Evolutionary conservation across 768 basidiomycete genomes (phyloP).

Genomic region (Mycena galopus): DNA sequence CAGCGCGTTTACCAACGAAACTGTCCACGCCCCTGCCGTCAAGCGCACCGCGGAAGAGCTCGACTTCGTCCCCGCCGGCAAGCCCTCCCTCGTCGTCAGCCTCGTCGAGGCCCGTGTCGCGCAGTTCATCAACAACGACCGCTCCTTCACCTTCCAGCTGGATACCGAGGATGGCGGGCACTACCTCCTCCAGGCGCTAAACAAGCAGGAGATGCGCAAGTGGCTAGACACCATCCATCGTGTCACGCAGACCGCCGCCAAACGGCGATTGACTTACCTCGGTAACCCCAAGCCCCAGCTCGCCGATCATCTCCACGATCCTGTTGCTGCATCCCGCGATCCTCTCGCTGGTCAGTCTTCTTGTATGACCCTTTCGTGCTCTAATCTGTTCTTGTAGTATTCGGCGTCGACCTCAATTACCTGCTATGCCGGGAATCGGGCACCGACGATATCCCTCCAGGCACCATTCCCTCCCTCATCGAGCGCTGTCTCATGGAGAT

Average conservation of each 20-base stretch:
- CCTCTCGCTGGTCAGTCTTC: slow-evolving; percentile 78
- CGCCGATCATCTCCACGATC: slow-evolving; percentile 79
- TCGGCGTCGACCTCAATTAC: too few species aligned
- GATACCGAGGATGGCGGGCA: slow-evolving; percentile 91
- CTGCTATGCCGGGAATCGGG: too few species aligned
- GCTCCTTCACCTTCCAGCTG: slow-evolving; percentile 86
- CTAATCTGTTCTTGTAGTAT: too few species aligned
- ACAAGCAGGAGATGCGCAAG: slow-evolving; percentile 76
- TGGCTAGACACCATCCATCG: slow-evolving; percentile 85
- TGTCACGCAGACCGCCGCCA: slow-evolving; percentile 79
- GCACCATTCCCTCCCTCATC: too few species aligned
- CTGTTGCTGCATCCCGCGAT: slow-evolving; percentile 72
- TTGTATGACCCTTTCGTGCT: too few species aligned
- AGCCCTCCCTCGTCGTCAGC: slow-evolving; percentile 81
- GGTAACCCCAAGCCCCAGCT: slow-evolving; percentile 81
- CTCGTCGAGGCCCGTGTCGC: slow-evolving; percentile 79
- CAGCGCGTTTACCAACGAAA: slow-evolving; percentile 82
- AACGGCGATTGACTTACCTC: slow-evolving; percentile 84
- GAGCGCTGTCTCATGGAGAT: too few species aligned
- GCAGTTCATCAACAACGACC: slow-evolving; percentile 82
- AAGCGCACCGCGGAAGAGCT: slow-evolving; percentile 80
- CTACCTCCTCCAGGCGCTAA: slow-evolving; percentile 81
- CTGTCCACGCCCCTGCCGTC: slow-evolving; percentile 54
- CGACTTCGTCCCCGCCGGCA: slow-evolving; percentile 79
- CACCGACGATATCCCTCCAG: too few species aligned